A percentile compares a stretch with the other conserved stretches of the same genome.
Conservation (phyloP, 805 yeast genomes). For the Myxozyma kluyveri region DNA sequence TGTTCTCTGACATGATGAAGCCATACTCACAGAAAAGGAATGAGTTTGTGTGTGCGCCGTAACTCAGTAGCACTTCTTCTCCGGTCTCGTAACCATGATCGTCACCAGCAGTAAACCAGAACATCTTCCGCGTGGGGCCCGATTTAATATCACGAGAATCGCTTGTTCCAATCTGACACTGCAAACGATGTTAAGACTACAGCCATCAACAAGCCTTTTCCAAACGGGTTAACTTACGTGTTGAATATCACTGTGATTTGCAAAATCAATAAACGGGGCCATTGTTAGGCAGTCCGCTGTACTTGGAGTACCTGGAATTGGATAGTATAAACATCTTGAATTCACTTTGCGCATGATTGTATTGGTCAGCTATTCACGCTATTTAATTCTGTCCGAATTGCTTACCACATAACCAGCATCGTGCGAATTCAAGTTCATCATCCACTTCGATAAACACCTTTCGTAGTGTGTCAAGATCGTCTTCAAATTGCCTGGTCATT, state of each 20-base stretch:
- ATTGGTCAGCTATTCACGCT: neutral
- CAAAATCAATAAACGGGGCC: conserved; percentile 87
- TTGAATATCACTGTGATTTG: conserved; percentile 56
- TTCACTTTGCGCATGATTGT: conserved; percentile 48
- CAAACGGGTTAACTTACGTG: conserved; percentile 6
- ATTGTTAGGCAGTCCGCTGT: conserved; percentile 71
- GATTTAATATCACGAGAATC: neutral
- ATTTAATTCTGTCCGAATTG: neutral
- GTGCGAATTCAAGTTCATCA: conserved; percentile 43
- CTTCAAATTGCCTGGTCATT: conserved; percentile 37
- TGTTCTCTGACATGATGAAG: conserved; percentile 57
- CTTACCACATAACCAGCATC: conserved; percentile 71
- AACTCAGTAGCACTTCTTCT: conserved; percentile 68
- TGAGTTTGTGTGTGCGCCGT: conserved; percentile 87
- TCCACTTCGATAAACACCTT: neutral
- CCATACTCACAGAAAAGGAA: conserved; percentile 86
- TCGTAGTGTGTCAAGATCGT: conserved; percentile 46
- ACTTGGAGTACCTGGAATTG: conserved; percentile 53
- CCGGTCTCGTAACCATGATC: conserved; percentile 39
- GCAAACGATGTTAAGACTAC: neutral
- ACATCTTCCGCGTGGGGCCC: conserved; percentile 30
- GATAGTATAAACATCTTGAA: conserved; percentile 84
- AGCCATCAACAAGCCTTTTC: neutral
- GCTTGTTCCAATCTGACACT: conserved; percentile 19
- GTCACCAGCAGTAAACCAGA: conserved; percentile 30